A percentile compares a stretch with the other conserved stretches of the same genome.
Conservation (phyloP, 2,329 filamentous ascomycete genomes). For the Aspergillus pseudoterreus region DNA sequence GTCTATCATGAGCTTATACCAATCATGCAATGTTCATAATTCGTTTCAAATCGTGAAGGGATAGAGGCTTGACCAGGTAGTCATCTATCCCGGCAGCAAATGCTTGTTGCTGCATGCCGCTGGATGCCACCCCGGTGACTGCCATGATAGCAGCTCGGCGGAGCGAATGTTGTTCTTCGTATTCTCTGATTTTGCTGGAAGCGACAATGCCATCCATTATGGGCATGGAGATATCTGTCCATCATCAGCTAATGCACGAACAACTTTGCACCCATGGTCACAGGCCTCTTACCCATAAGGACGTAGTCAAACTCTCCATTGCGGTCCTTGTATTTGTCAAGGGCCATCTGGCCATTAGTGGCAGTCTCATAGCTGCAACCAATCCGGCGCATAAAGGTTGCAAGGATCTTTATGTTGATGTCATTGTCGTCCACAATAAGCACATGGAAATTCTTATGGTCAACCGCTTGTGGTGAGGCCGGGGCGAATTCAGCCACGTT, state of each 20-base stretch:
- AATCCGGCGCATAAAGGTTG: slow-evolving; percentile 37
- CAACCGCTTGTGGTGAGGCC: slow-evolving; percentile 2
- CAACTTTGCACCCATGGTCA: no score
- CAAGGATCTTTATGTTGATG: slow-evolving; percentile 39
- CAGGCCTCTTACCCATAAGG: slow-evolving; percentile 25
- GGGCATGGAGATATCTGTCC: slow-evolving; percentile 43
- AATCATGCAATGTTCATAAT: slow-evolving; percentile 24
- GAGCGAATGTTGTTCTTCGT: slow-evolving; percentile 25
- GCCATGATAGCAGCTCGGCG: slow-evolving; percentile 26
- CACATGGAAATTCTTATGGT: slow-evolving; percentile 17
- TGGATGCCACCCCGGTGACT: slow-evolving; percentile 30
- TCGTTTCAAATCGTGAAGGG: slow-evolving; percentile 28
- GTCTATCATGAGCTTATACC: slow-evolving; percentile 1
- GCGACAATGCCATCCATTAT: slow-evolving; percentile 43
- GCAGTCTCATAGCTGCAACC: slow-evolving; percentile 36
- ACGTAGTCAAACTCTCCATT: slow-evolving; percentile 33
- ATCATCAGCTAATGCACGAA: no score
- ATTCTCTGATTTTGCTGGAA: slow-evolving; percentile 37
- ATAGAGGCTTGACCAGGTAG: slow-evolving; percentile 31
- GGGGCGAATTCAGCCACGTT: slow-evolving; percentile 11
- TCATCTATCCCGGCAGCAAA: slow-evolving; percentile 27
- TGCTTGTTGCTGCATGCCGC: slow-evolving; percentile 29
- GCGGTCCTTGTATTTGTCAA: slow-evolving; percentile 31
- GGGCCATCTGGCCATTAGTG: slow-evolving; percentile 36
- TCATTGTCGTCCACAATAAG: slow-evolving; percentile 43